Percentiles rank a stretch among this genome's conserved stretches.
These are phyloP conservation scores for Terfezia claveryi DNA, from an alignment of 495 filamentous ascomycete genomes.

Conservation along the genomic window DNA sequence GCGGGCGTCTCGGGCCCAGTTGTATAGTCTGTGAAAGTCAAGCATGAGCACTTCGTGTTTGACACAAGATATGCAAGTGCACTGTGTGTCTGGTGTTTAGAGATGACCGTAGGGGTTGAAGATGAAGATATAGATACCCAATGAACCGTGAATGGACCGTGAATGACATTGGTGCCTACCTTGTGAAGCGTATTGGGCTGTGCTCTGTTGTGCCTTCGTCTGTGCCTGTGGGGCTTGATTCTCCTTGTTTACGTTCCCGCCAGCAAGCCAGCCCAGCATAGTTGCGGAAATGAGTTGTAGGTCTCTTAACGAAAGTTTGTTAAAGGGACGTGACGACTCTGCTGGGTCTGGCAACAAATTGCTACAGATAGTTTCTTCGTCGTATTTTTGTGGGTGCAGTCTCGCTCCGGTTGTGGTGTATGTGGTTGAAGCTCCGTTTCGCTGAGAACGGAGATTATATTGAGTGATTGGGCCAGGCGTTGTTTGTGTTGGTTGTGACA, in stretches of 20 bases:
- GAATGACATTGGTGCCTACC: slow-evolving; percentile 16
- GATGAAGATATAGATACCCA: not conserved
- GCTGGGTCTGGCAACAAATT: too few relatives aligned
- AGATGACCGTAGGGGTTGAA: not conserved
- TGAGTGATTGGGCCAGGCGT: too few relatives aligned
- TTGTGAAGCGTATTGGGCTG: slow-evolving; percentile 9
- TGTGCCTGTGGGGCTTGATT: slow-evolving; percentile 1
- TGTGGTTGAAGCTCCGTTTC: too few relatives aligned
- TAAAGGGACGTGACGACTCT: too few relatives aligned
- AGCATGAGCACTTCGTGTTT: too few relatives aligned
- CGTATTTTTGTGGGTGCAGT: too few relatives aligned
- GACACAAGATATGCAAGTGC: too few relatives aligned
- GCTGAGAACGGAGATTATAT: too few relatives aligned
- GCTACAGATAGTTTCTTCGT: too few relatives aligned
- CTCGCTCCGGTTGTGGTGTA: too few relatives aligned
- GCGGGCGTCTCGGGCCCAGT: slow-evolving; percentile 82
- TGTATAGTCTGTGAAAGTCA: slow-evolving; percentile 25
- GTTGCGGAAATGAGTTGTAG: slow-evolving; percentile 1
- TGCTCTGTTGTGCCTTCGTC: slow-evolving; percentile 1
- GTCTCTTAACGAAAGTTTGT: not conserved
- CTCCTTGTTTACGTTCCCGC: slow-evolving; percentile 10
- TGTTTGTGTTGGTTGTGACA: too few relatives aligned
- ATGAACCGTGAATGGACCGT: slow-evolving; percentile 9
- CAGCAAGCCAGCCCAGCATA: slow-evolving; percentile 25
- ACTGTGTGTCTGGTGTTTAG: slow-evolving; percentile 8